Base-by-base conservation (phyloP, 1,284 basidiomycete genomes). In the Kwoniella shivajii region DNA sequence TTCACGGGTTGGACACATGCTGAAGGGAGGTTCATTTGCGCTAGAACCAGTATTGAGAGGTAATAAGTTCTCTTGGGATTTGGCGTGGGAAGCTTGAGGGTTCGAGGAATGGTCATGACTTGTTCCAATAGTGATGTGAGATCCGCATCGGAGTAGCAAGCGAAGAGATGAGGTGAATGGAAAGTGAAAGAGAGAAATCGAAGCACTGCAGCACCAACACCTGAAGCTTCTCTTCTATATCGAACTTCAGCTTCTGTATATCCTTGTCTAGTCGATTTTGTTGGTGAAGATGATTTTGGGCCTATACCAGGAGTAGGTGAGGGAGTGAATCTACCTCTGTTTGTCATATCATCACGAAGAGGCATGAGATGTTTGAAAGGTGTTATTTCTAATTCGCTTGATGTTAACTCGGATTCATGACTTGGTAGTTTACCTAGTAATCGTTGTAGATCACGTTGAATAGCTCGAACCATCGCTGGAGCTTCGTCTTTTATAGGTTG, bases 41-140 rank as follows among this genome's bases (percentile, higher is more conserved):
- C 62, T 22, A 79, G 56, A 2, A 75, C 57, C 31, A 70, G 51
- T 55, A 78, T 68, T 7, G 76, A 66, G 13, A 72, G 64, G n/a
- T 65, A 67, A 55, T 77, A 77, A 2, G 77, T 75, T n/a, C 73
- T 67, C 59, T 78, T 78, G 1, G 76, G 71, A 37, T 69, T 75
- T 2, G 76, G 74, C 1, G 73, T 77, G 5, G 71, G 74, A 10
- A 74, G 59, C 27, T 62, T 66, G 0, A 74, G 72, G 1, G 75
- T 73, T 18, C 68, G 64, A 14, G 75, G 72, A 27, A 79, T 76
- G 13, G 67, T 46, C 50, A 78, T 59, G 22, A 77, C 66, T 16
- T 66, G 64, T 11, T 73, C 67, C 20, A 79, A 66, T 3, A 79
- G 53, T 0, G 65, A 31, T 26, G 65, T 62, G 6, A 78, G 50